Conservation (phyloP, 108 stramenopile genomes). For the Conticribra weissflogii region DNA sequence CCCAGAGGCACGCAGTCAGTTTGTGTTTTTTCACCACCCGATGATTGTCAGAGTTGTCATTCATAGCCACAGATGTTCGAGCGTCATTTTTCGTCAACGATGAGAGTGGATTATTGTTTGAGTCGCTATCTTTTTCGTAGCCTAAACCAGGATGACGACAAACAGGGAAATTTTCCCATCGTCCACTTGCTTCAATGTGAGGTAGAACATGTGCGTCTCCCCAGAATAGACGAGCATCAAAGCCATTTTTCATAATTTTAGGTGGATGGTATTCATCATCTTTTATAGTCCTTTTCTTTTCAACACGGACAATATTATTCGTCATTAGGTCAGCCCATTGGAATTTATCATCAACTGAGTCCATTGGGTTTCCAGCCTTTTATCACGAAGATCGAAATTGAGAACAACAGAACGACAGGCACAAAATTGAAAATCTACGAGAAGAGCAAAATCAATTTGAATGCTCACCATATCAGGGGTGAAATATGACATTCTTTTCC, state of each 20-base stretch:
- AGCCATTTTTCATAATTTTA: conserved; percentile 35
- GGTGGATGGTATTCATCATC: conserved; percentile 25
- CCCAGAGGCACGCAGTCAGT: conserved; percentile 75
- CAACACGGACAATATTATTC: conserved; percentile 28
- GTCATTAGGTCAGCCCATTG: conserved; percentile 27
- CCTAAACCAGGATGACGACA: conserved; percentile 53
- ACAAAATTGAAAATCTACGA: neutral
- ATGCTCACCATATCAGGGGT: conserved; percentile 33
- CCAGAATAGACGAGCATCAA: conserved; percentile 58
- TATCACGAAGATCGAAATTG: neutral
- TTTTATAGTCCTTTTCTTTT: conserved; percentile 4
- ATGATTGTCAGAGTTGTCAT: neutral
- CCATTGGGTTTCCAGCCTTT: conserved; percentile 30
- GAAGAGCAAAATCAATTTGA: neutral
- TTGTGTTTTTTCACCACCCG: conserved; percentile 45
- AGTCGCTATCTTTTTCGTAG: conserved; percentile 1
- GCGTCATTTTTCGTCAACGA: neutral
- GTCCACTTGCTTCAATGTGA: conserved; percentile 66
- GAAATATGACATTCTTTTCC: conserved; percentile 48
- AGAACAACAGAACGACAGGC: neutral
- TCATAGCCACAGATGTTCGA: neutral
- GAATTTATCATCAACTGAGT: conserved; percentile 17
- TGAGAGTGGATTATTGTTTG: neutral
- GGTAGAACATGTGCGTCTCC: conserved; percentile 64
- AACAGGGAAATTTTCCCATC: conserved; percentile 80